phyloP scores from a whole-genome alignment of 2,329 filamentous ascomycete species.

The Blumeriella jaapii region DNA sequence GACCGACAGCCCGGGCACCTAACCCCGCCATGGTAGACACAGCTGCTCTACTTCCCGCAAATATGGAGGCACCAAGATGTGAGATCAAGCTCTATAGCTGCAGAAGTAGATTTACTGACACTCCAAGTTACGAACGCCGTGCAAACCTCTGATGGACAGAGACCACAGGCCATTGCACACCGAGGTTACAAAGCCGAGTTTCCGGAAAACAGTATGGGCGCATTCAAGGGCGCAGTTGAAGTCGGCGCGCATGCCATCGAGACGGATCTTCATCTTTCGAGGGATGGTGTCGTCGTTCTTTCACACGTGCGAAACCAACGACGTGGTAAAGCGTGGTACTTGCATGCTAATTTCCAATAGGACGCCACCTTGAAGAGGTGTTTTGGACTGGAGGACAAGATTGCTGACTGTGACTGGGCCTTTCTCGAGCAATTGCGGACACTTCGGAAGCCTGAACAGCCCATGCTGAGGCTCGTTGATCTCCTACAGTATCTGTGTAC shows the following conservation, averaged over 20 bases:
- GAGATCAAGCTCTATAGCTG: no score
- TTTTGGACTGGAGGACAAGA: conserved; percentile 61
- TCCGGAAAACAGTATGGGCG: conserved; percentile 78
- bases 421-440: conserved; percentile 61
- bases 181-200: conserved; percentile 65
- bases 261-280: conserved; percentile 75
- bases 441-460: conserved; percentile 51
- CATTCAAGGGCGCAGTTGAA: conserved; percentile 62
- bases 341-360: conserved; percentile 30
- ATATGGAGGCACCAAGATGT: no score
- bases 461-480: conserved; percentile 64
- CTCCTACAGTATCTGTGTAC: conserved; percentile 59
- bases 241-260: conserved; percentile 74
- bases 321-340: not conserved
- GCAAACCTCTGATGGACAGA: conserved; percentile 15
- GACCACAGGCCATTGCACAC: conserved; percentile 65
- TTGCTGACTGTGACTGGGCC: conserved; percentile 67
- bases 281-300: conserved; percentile 74
- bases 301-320: conserved; percentile 51
- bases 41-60: no score
- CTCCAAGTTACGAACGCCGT: conserved; percentile 17
- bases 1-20: no score
- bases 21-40: no score
- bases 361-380: conserved; percentile 70
- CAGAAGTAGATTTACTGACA: not conserved